These are phyloP conservation scores for Postia placenta DNA, from an alignment of 768 basidiomycete genomes.

Conservation along the genomic window DNA sequence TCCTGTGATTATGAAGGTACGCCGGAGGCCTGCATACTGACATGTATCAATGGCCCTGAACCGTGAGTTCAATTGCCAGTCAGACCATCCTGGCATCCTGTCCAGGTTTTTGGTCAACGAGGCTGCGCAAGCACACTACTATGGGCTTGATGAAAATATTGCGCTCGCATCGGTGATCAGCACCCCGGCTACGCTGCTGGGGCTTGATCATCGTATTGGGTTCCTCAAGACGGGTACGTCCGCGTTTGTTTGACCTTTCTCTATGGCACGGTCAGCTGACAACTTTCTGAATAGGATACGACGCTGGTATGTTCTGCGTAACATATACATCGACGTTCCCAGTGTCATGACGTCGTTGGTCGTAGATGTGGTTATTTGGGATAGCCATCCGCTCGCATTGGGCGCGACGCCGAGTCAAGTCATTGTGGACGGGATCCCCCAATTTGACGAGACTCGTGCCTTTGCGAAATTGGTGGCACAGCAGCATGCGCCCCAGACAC, in stretches of 20 bases:
- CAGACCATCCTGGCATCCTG: slow-evolving; percentile 52
- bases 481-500: slow-evolving; percentile 46
- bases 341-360: background rate
- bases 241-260: background rate
- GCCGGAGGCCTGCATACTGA: background rate
- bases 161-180: slow-evolving; percentile 61
- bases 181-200: slow-evolving; percentile 56
- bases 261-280: background rate
- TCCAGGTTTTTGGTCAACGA: slow-evolving; percentile 66
- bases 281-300: slow-evolving; percentile 55
- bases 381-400: slow-evolving; percentile 69
- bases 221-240: slow-evolving; percentile 52
- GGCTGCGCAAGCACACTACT: slow-evolving; percentile 64
- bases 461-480: slow-evolving; percentile 39
- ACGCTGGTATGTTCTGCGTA: slow-evolving; percentile 40
- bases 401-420: slow-evolving; percentile 81
- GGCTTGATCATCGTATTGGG: slow-evolving; percentile 66
- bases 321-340: too few relatives aligned
- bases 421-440: slow-evolving; percentile 78
- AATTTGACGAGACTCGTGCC: slow-evolving; percentile 35
- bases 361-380: slow-evolving; percentile 53
- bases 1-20: slow-evolving; percentile 46
- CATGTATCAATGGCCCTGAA: background rate
- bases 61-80: slow-evolving; percentile 23
- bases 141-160: slow-evolving; percentile 48